phyloP scores from a whole-genome alignment of 78 protist species.

The Dictyostelium citrinum region DNA sequence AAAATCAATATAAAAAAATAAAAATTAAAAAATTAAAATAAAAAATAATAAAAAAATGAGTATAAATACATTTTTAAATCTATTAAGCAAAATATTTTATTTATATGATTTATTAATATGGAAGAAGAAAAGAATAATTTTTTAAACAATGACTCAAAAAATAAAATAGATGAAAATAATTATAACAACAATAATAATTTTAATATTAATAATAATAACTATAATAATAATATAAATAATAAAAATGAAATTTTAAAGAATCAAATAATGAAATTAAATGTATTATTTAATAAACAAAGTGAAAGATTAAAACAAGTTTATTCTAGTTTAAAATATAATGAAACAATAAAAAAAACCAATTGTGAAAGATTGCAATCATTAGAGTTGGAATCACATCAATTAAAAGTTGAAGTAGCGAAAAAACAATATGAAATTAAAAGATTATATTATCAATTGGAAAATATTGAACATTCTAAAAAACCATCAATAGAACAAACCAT shows the following conservation, averaged over 20 bases:
- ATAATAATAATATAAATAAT: no score
- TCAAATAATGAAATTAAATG: not conserved
- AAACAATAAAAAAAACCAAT: not conserved
- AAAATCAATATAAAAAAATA: not conserved
- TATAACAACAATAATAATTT: not conserved
- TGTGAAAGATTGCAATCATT: not conserved
- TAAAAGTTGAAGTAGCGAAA: not conserved
- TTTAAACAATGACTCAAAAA: not conserved
- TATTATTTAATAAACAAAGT: not conserved
- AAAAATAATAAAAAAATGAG: not conserved
- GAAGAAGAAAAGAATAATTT: not conserved
- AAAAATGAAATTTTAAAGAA: not conserved
- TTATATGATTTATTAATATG: not conserved
- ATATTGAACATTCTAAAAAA: not conserved
- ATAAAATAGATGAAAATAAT: not conserved
- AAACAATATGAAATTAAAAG: not conserved
- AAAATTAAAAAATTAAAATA: not conserved
- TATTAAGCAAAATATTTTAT: not conserved
- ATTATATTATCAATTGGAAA: not conserved
- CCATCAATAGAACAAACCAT: not conserved
- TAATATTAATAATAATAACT: no score
- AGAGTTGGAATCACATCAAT: not conserved
- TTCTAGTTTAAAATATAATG: not conserved
- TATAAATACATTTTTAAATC: not conserved
- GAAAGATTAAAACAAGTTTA: not conserved